These are phyloP conservation scores for Carnegiea gigantea DNA, from an alignment of 179 eudicot species.

Conservation along the genomic window DNA sequence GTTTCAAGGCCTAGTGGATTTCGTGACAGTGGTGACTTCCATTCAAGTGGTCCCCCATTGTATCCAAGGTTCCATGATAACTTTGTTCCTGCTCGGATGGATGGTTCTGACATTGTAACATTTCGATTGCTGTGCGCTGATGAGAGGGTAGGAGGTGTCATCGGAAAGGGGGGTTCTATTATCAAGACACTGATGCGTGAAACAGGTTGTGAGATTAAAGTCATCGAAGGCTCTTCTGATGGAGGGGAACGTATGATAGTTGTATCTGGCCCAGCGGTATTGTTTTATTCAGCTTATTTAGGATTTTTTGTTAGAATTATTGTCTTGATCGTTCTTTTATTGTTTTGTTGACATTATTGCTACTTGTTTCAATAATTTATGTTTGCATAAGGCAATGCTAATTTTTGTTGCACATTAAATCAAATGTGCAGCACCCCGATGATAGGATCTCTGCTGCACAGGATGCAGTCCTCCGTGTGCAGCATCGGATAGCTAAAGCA, in stretches of 20 bases:
- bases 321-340: background rate
- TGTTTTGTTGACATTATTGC: background rate
- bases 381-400: slow-evolving; percentile 4
- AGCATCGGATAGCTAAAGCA: slow-evolving; percentile 61
- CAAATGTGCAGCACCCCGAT: slow-evolving; percentile 76
- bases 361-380: background rate
- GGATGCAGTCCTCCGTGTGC: slow-evolving; percentile 91
- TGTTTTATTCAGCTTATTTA: slow-evolving; percentile 22
- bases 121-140: slow-evolving; percentile 71
- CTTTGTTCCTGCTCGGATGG: slow-evolving; percentile 45
- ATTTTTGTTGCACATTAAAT: slow-evolving; percentile 12
- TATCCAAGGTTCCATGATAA: slow-evolving; percentile 42
- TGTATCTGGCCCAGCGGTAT: slow-evolving; percentile 92
- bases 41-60: slow-evolving; percentile 27
- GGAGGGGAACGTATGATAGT: slow-evolving; percentile 77
- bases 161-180: slow-evolving; percentile 88
- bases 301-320: background rate
- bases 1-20: slow-evolving; percentile 46
- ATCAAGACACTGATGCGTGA: slow-evolving; percentile 74
- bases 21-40: slow-evolving; percentile 42
- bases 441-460: slow-evolving; percentile 76
- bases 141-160: slow-evolving; percentile 83
- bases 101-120: slow-evolving; percentile 51
- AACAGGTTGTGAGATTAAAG: slow-evolving; percentile 88
- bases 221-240: slow-evolving; percentile 55